Percentiles rank a stretch among this genome's conserved stretches.
Conservation (phyloP, 2,329 filamentous ascomycete species). For the Sporothrix curviconia region DNA sequence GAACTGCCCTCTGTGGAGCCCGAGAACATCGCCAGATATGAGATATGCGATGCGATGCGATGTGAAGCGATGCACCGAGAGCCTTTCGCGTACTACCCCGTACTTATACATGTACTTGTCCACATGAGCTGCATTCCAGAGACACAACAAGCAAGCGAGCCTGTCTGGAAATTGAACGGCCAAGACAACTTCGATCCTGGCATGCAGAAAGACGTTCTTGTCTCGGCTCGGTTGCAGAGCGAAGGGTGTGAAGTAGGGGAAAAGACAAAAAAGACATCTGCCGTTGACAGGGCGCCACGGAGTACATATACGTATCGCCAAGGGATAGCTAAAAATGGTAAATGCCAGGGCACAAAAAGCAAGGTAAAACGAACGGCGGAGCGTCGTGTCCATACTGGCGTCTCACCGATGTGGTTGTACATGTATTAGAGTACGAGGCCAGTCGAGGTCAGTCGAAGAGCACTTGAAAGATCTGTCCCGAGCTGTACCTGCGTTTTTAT, state of each 20-base stretch:
- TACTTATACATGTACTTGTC: background rate
- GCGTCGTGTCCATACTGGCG: no score
- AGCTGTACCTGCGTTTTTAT: background rate
- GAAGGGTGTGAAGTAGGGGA: background rate
- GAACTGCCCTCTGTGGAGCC: background rate
- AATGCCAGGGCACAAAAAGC: background rate
- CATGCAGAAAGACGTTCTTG: background rate
- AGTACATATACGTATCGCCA: background rate
- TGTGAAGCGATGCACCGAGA: no score
- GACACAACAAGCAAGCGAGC: no score
- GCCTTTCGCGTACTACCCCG: background rate
- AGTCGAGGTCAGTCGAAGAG: no score
- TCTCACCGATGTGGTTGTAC: no score
- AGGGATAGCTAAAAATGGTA: background rate
- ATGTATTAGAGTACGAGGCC: no score
- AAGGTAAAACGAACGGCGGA: background rate
- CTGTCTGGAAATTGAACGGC: background rate
- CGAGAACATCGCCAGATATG: background rate
- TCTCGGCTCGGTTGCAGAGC: background rate
- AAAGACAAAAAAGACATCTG: background rate
- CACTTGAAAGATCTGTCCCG: no score
- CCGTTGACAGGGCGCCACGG: no score
- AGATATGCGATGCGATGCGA: background rate
- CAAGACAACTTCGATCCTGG: conserved; percentile 3
- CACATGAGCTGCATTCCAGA: background rate